Evolutionary conservation across 1,284 basidiomycete genomes (phyloP).

Genomic region (Ustilago cynodontis): DNA sequence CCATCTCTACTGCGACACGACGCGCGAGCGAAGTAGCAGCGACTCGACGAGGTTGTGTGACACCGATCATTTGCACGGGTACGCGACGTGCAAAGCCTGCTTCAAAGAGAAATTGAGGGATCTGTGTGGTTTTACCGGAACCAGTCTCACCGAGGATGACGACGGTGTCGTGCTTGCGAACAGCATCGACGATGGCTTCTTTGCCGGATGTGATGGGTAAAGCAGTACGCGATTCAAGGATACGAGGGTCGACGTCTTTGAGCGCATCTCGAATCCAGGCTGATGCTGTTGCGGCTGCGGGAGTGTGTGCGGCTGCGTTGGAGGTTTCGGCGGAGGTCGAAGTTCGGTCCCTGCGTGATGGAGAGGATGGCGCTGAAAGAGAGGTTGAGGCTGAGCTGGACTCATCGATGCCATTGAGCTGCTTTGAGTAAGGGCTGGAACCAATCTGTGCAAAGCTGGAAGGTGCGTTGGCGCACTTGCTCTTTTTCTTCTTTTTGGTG

Average conservation of each 20-base stretch:
- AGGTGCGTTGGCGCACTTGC: slow-evolving; percentile 51
- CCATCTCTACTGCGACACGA: slow-evolving; percentile 88
- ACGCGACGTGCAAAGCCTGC: slow-evolving; percentile 71
- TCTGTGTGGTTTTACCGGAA: slow-evolving; percentile 90
- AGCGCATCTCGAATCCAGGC: slow-evolving; percentile 37
- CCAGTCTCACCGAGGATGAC: slow-evolving; percentile 96
- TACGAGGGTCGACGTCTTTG: slow-evolving; percentile 40
- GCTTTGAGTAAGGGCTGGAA: slow-evolving; percentile 13
- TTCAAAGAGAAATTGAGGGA: slow-evolving; percentile 77
- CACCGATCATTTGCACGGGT: slow-evolving; percentile 72
- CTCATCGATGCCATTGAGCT: not conserved
- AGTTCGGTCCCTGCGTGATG: slow-evolving; percentile 7
- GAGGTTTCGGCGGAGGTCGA: slow-evolving; percentile 11
- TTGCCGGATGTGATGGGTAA: slow-evolving; percentile 64
- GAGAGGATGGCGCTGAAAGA: slow-evolving; percentile 13
- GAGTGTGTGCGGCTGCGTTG: not conserved
- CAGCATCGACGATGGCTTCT: slow-evolving; percentile 47
- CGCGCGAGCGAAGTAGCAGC: slow-evolving; percentile 92
- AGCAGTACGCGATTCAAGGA: slow-evolving; percentile 40
- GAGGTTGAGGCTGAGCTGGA: not conserved
- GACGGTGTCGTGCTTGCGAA: slow-evolving; percentile 82
- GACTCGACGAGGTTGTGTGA: slow-evolving; percentile 91
- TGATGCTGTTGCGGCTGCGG: not conserved
- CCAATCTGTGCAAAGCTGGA: slow-evolving; percentile 3
- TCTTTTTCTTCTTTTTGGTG: slow-evolving; percentile 46